phyloP scores from a whole-genome alignment of 208 protist species.

The Trichomonas gallinae region DNA sequence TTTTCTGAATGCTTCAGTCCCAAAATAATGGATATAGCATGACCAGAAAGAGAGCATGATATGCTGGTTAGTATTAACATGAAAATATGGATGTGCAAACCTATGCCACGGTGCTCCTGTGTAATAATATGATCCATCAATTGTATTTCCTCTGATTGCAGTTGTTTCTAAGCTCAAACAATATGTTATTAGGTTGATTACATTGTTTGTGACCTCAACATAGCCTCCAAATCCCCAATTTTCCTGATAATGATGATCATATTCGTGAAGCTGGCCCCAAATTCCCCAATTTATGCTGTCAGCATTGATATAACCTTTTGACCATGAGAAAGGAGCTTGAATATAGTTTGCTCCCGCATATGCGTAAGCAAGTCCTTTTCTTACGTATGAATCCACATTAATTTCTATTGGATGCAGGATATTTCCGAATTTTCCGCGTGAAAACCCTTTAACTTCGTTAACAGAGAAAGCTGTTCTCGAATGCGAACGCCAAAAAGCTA shows the following conservation, averaged over 20 bases:
- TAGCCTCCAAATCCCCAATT: too few relatives aligned
- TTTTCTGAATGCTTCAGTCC: too few relatives aligned
- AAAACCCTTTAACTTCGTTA: background rate
- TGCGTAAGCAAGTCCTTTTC: background rate
- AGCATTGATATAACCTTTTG: background rate
- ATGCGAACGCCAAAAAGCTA: background rate
- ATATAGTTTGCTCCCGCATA: background rate
- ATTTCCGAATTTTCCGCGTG: background rate
- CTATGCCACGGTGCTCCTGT: too few relatives aligned
- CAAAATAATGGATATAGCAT: too few relatives aligned
- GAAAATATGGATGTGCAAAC: too few relatives aligned
- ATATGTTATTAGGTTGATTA: too few relatives aligned
- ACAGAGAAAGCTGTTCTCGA: background rate
- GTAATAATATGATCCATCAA: too few relatives aligned
- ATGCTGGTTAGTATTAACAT: too few relatives aligned
- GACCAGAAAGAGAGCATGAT: too few relatives aligned
- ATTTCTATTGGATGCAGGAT: background rate
- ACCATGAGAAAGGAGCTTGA: background rate
- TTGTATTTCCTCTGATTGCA: too few relatives aligned
- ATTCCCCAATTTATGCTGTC: background rate
- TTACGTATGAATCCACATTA: background rate
- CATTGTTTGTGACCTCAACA: too few relatives aligned
- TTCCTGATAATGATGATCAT: background rate
- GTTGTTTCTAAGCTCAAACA: too few relatives aligned
- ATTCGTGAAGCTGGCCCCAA: background rate